Base-by-base conservation (phyloP, 129 eudicot genomes). In the Centaurea solstitialis region DNA sequence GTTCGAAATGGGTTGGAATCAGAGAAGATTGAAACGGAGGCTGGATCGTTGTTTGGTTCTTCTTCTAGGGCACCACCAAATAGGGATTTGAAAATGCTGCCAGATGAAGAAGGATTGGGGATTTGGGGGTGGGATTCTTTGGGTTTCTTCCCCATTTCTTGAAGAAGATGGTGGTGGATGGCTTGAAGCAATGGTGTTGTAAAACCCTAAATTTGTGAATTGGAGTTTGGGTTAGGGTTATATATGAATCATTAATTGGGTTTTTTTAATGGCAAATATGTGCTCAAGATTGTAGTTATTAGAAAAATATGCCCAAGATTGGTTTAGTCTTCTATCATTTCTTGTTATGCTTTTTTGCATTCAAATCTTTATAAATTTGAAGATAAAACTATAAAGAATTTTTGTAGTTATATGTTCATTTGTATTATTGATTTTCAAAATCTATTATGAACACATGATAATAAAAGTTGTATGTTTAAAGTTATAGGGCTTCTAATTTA, bases 1-100 rank as follows among this genome's bases (percentile, higher is more conserved):
- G 89, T 83, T 47, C 89, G 80, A 37, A 92, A 94, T 0, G 99
- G 99, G 61, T 94, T 94, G 35, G 84, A 74, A 30, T 84, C 87
- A 3, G 99, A 92, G 74, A 94, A 94, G 67, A 94, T 80, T 38
- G 96, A 90, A 76, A 30, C 74, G 24, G 87, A 38, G 69, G 88
- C 4, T 62, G 26, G 85, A 75, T 72, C 59, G 21, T 66, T 76
- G 21, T 66, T 76, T 70, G 78, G 18, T n/a, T 82, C 85, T 38
- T 80, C 80, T 61, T 37, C 64, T 39, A 38, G n/a, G n/a, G n/a
- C 89, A 33, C 65, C 85, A 9, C 94, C 96, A 47, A 95, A 95
- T 9, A 95, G 88, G 83, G 97, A 71, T 83, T 80, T 85, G 88
- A 92, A 91, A 23, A 95, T 81, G 72, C 76, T 87, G 61, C 61